phyloP scores from a whole-genome alignment of 768 basidiomycete genomes.

The Termitomyces sp. region DNA sequence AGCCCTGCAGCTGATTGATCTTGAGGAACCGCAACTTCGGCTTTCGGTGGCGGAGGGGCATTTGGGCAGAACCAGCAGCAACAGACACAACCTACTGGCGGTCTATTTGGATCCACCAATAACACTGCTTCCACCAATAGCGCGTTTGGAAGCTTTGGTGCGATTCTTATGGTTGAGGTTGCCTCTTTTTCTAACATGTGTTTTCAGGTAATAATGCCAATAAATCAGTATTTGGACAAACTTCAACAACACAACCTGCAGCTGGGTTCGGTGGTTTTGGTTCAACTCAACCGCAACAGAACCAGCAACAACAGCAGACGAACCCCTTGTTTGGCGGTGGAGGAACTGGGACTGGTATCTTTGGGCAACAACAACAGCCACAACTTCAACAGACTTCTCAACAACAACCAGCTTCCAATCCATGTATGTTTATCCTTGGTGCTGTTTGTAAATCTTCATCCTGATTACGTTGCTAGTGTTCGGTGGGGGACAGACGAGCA shows the following conservation, averaged over 20 bases:
- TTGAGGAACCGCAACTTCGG: slow-evolving; percentile 10
- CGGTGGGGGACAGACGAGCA: slow-evolving; percentile 19
- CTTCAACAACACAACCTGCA: slow-evolving; percentile 35
- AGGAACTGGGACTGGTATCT: slow-evolving; percentile 21
- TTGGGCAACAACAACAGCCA: slow-evolving; percentile 32
- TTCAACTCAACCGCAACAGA: slow-evolving; percentile 24
- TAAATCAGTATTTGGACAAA: slow-evolving; percentile 39
- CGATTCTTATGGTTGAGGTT: slow-evolving; percentile 1
- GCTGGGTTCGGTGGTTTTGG: slow-evolving; percentile 37
- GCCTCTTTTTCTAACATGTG: background rate
- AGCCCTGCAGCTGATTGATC: background rate
- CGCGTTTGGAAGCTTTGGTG: slow-evolving; percentile 38
- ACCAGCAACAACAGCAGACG: slow-evolving; percentile 27
- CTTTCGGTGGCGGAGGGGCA: slow-evolving; percentile 31
- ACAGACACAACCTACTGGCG: slow-evolving; percentile 22
- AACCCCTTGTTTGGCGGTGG: slow-evolving; percentile 23
- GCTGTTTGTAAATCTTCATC: background rate
- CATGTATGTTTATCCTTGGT: slow-evolving; percentile 23
- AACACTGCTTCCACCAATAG: slow-evolving; percentile 21
- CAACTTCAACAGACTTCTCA: slow-evolving; percentile 20
- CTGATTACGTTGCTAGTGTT: slow-evolving; percentile 7
- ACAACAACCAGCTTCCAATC: slow-evolving; percentile 32
- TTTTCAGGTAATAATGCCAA: slow-evolving; percentile 10
- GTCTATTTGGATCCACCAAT: slow-evolving; percentile 27
- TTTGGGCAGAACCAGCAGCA: slow-evolving; percentile 32